Evolutionary conservation across 2,329 filamentous ascomycete genomes (phyloP), one percentile per base, ranked within the genome.

Genomic region (Colletotrichum sp.): DNA sequence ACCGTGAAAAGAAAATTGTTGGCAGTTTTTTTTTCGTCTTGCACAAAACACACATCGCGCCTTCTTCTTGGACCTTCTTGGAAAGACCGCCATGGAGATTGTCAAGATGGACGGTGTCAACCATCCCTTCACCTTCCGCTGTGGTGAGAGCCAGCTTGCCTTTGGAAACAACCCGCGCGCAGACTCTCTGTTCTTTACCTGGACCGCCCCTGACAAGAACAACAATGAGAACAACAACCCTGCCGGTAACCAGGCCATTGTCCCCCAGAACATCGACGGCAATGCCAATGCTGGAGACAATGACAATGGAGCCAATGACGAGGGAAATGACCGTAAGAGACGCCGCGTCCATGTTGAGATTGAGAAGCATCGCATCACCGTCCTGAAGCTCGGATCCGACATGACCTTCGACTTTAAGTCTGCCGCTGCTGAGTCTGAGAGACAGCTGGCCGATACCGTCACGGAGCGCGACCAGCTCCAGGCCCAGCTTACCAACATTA

Each of bases 311-410:
- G 43, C 43, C 43, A 51, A 16, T 3, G 9, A 13, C 27, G 15
- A 18, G 7, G 36, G 13, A 16, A 65, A 66, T 5, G n/a, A 65
- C 15, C 61, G 27, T 18, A 73, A 70, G 24, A 61, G 67, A 24
- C 61, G 55, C 36, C 67, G 61, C 16, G 70, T 70, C 5, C 70
- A 73, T 7, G 59, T 73, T 12, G 43, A 73, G 5, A 11, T 73
- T 9, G 70, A 43, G n/a, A 59, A 59, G 31, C 36, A 61, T 12
- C 66, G 67, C 16, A 15, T 73, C 13, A 31, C 66, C 6, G 27
- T 38, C 5, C 36, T 57, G n/a, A 38, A 43, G 15, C 59, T 69
- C 3, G 66, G 70, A 18, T 69, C 59, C 3, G 70, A 69, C 11
- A 31, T 69, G 34, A 24, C 18, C 7, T 29, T 69, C 6, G 66